Base-by-base conservation (phyloP, 1,139 yeast genomes). In the Groenewaldozyma sp. region DNA sequence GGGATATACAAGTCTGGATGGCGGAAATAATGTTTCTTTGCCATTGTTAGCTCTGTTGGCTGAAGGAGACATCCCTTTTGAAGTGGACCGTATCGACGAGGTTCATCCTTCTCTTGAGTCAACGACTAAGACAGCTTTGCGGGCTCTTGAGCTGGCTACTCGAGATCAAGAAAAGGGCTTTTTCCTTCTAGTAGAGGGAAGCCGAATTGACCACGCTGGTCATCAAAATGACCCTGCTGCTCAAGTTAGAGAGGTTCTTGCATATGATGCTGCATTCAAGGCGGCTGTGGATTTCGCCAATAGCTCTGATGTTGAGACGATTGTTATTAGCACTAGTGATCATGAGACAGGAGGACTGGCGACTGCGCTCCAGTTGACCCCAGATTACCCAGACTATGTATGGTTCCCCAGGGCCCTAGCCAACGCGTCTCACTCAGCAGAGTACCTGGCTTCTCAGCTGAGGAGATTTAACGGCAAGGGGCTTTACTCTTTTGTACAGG, bases 291-390 rank as follows among this genome's bases (percentile, higher is more conserved):
- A 81, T 33, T 83, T 74, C 56, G 82, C 81, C 29, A 73, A 78
- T 45, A 53, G 67, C 4, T 56, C 79, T 3, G 42, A 38, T 10
- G 74, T 71, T 14, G 94, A 83, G 46, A 84, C 94, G 0, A 68
- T 81, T 36, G 71, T 83, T 28, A 64, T 86, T 34, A 74, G 87
- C 20, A 83, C 94, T 2, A 79, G 91, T 20, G 95, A 86, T 58
- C 95, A 86, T 61, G 95, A 86, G 58, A 86, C 95, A 31, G 95
- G 95, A 46, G 95, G 95, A 2, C 67, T 86, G 50, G 76, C 76
- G 21, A 71, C 82, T 36, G 84, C 93, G 1, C 74, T 84, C 63
- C 95, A 86, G 64, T 63, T 81, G 19, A 58, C 76, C 6, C 62
- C 68, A 9, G 48, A 41, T 11, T 77, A 76, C 48, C 84, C 83